Conservation (phyloP, 1,284 basidiomycete genomes). For the Agroathelia rolfsii region DNA sequence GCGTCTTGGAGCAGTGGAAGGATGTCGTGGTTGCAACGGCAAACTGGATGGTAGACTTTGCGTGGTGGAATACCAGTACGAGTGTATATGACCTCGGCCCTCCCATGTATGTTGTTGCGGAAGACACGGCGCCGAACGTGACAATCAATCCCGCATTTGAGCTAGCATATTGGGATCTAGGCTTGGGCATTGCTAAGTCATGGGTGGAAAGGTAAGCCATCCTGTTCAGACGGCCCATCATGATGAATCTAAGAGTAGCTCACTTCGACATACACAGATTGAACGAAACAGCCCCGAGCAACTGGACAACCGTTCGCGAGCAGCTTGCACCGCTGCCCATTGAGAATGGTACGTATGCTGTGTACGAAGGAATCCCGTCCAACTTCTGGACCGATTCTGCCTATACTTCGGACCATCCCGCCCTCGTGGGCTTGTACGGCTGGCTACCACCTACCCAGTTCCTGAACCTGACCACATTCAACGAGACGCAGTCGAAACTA, state of each 20-base stretch:
- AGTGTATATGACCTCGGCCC: constrained; percentile 45
- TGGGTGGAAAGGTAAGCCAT: constrained; percentile 40
- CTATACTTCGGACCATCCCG: constrained; percentile 50
- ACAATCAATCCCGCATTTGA: constrained; percentile 49
- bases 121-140: constrained; percentile 44
- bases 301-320: constrained; percentile 35
- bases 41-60: constrained; percentile 51
- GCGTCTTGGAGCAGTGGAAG: constrained; percentile 39
- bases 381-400: constrained; percentile 42
- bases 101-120: constrained; percentile 46
- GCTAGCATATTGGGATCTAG: constrained; percentile 48
- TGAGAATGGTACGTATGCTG: constrained; percentile 38
- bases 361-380: constrained; percentile 44
- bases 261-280: too few species aligned
- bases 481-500: constrained; percentile 41
- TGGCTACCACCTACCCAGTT: constrained; percentile 45
- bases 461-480: constrained; percentile 35
- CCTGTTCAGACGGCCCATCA: too few species aligned
- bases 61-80: constrained; percentile 38
- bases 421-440: constrained; percentile 44
- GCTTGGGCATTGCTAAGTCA: constrained; percentile 33
- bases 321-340: constrained; percentile 40
- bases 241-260: too few species aligned
- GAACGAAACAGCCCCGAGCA: constrained; percentile 27
- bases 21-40: constrained; percentile 41